These are phyloP conservation scores for Trifolium pratense DNA, from an alignment of 306 rosid species.

Conservation along the genomic window DNA sequence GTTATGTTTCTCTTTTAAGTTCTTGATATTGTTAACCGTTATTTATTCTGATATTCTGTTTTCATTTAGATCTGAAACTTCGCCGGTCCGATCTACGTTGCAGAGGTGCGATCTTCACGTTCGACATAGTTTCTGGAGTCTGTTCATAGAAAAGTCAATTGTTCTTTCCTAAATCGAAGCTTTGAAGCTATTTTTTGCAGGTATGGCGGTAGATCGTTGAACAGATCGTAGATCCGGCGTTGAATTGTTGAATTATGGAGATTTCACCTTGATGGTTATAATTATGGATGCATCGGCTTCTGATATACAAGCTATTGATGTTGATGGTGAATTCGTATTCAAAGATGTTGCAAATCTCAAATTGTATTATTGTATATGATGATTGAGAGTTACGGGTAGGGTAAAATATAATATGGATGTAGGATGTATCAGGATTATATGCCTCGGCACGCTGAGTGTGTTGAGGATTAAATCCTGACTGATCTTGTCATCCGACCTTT, in stretches of 20 bases:
- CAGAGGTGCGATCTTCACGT: constrained; percentile 22
- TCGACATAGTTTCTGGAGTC: constrained; percentile 13
- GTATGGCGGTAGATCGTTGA: not conserved
- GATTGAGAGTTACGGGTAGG: not conserved
- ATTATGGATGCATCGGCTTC: too few relatives aligned
- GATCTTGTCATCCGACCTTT: constrained; percentile 91
- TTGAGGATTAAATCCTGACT: constrained; percentile 29
- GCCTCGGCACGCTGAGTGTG: constrained; percentile 26
- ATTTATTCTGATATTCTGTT: not conserved
- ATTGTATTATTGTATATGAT: constrained; percentile 27
- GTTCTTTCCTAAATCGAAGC: not conserved
- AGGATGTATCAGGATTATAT: constrained; percentile 44
- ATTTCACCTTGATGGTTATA: too few relatives aligned
- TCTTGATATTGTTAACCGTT: not conserved
- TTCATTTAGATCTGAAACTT: not conserved
- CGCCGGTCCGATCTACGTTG: not conserved
- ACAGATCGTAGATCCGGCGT: not conserved
- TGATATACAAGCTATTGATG: not conserved
- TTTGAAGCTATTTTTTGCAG: constrained; percentile 44
- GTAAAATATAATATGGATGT: constrained; percentile 56
- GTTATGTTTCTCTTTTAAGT: not conserved
- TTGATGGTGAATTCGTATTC: not conserved
- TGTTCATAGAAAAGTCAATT: not conserved
- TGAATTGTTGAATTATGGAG: too few relatives aligned
- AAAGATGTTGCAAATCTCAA: not conserved